Conservation (phyloP, 352 stramenopile species). For the Globisporangium nunn region DNA sequence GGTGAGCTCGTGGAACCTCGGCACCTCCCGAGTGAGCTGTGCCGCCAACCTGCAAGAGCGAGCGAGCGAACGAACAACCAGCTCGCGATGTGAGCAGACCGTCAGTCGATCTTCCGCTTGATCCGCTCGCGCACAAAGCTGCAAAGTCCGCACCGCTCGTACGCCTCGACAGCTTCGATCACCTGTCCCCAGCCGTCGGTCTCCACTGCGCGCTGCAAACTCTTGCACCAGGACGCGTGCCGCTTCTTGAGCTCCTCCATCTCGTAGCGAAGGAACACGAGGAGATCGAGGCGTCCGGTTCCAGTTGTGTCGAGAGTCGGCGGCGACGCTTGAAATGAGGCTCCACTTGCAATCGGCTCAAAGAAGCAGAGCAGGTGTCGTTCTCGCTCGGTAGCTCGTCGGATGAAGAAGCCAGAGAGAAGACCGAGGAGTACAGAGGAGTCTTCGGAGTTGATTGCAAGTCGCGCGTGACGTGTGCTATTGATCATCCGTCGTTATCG, state of each 20-base stretch:
- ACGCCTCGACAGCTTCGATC: constrained; percentile 69
- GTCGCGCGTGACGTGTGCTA: neutral
- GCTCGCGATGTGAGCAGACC: no score
- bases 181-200: constrained; percentile 65
- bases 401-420: no score
- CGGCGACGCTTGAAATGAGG: no score
- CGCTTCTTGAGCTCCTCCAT: constrained; percentile 46
- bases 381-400: no score
- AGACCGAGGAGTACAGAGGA: no score
- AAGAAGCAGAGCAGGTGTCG: no score
- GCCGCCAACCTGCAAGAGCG: constrained; percentile 23
- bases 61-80: neutral
- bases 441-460: no score
- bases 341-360: no score
- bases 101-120: no score
- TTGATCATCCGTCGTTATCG: neutral
- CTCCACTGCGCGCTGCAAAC: constrained; percentile 49
- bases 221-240: constrained; percentile 47
- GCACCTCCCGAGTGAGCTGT: constrained; percentile 25
- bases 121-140: neutral
- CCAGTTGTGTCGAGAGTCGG: no score
- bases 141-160: constrained; percentile 35
- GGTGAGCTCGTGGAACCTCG: constrained; percentile 38
- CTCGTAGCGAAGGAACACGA: neutral
- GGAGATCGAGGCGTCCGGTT: neutral